Percentiles rank a stretch among this genome's conserved stretches.
Conservation (phyloP, 2,329 filamentous ascomycete species). For the Aureobasidium namibiae region DNA sequence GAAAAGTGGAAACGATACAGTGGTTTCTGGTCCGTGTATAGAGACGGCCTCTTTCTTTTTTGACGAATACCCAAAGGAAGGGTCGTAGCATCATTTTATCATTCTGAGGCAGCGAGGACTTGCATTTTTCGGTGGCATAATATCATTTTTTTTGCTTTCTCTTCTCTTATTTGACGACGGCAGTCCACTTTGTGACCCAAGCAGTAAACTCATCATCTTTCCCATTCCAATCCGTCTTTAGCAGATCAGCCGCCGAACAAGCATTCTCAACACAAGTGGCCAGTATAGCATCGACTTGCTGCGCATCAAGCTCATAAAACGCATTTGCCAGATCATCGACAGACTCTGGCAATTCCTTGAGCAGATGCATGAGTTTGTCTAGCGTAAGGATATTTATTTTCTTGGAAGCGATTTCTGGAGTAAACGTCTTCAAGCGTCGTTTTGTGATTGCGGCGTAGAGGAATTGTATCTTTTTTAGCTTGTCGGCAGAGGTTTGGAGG, state of each 20-base stretch:
- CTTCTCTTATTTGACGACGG: conserved; percentile 19
- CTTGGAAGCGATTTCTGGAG: conserved; percentile 31
- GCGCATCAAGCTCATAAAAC: conserved; percentile 62
- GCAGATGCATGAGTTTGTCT: conserved; percentile 49
- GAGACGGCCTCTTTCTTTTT: neutral
- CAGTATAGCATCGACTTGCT: conserved; percentile 51
- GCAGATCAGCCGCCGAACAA: conserved; percentile 46
- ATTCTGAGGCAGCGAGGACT: neutral
- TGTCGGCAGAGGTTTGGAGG: conserved; percentile 55
- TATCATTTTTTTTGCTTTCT: neutral
- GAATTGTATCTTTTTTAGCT: conserved; percentile 58
- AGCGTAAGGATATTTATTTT: conserved; percentile 25
- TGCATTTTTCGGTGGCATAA: neutral
- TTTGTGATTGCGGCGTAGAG: conserved; percentile 64
- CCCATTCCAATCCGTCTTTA: conserved; percentile 55
- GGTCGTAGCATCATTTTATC: neutral
- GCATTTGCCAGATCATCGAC: conserved; percentile 63
- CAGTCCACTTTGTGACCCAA: conserved; percentile 58
- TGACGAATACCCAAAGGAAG: conserved; percentile 3
- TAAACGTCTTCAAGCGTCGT: conserved; percentile 54
- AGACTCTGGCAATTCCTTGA: conserved; percentile 55
- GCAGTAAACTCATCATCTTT: conserved; percentile 66
- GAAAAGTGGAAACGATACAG: too few relatives aligned
- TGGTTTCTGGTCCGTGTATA: neutral
- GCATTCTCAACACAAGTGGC: conserved; percentile 54